A percentile compares a stretch with the other conserved stretches of the same genome.
These are phyloP conservation scores for Leccinellum albellum DNA, from an alignment of 768 basidiomycete species.

Conservation along the genomic window DNA sequence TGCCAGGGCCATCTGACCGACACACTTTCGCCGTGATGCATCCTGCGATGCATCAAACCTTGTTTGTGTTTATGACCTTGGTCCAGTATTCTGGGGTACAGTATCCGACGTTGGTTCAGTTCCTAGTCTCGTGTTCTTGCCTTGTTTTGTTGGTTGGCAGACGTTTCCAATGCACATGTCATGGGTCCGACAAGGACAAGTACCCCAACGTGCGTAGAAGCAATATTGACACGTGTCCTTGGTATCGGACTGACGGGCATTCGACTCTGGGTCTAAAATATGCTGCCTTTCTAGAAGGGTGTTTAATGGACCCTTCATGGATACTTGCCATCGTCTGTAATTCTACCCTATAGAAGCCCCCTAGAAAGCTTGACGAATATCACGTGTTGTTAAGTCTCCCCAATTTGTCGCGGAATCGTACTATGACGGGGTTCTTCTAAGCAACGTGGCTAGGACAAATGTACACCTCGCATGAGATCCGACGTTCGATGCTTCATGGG, in stretches of 20 bases:
- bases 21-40: constrained; percentile 11
- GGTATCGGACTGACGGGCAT: constrained; percentile 2
- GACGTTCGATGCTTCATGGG: constrained; percentile 1
- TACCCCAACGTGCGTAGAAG: neutral
- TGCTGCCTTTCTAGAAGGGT: constrained; percentile 3
- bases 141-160: neutral
- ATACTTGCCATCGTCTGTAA: constrained; percentile 7
- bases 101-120: constrained; percentile 1
- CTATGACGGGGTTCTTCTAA: constrained; percentile 3
- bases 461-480: constrained; percentile 6
- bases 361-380: constrained; percentile 13
- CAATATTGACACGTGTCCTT: constrained; percentile 5
- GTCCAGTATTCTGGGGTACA: constrained; percentile 18
- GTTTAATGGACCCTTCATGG: neutral
- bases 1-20: constrained; percentile 4
- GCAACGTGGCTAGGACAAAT: neutral
- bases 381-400: constrained; percentile 12
- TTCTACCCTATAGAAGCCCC: constrained; percentile 3
- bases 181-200: neutral
- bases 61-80: constrained; percentile 1
- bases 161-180: neutral
- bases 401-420: constrained; percentile 24
- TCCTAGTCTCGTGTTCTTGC: constrained; percentile 4
- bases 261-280: neutral
- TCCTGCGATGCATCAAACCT: constrained; percentile 11